A percentile compares a stretch with the other conserved stretches of the same genome.
Evolutionary conservation across 768 basidiomycete species (phyloP).

Genomic region (Calocera cornea): DNA sequence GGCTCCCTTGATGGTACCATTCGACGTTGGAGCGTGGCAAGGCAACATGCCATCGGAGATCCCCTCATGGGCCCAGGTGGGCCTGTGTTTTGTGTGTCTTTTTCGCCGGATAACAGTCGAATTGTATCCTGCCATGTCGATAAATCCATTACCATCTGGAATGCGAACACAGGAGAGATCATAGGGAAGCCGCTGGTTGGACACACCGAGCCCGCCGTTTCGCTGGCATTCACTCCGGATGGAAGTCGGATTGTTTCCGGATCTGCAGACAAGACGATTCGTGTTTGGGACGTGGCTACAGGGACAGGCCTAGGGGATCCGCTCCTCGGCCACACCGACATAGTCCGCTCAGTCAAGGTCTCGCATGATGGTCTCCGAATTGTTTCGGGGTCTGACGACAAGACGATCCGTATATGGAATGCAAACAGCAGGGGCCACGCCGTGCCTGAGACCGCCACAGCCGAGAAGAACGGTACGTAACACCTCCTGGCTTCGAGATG

Average conservation of each 20-base stretch:
- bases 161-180: too few relatives aligned
- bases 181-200: conserved; percentile 4
- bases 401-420: conserved; percentile 9
- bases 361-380: conserved; percentile 5
- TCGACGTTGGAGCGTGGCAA: conserved; percentile 2
- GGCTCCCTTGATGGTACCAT: not conserved
- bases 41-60: not conserved
- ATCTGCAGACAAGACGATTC: conserved; percentile 7
- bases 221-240: conserved; percentile 8
- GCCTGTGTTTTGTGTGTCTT: not conserved
- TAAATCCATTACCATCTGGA: not conserved
- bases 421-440: too few relatives aligned
- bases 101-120: not conserved
- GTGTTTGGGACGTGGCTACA: conserved; percentile 11
- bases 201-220: not conserved
- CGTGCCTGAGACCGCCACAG: too few relatives aligned
- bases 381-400: conserved; percentile 9
- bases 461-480: too few relatives aligned
- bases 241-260: conserved; percentile 6
- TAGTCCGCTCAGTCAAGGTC: conserved; percentile 8
- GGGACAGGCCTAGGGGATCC: not conserved
- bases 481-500: too few relatives aligned
- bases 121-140: not conserved
- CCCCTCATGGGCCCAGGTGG: not conserved
- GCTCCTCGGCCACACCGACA: conserved; percentile 2